Percentiles rank a stretch among this genome's conserved stretches.
Conservation (phyloP, 2,329 filamentous ascomycete species). For the Aspergillus melleus region DNA sequence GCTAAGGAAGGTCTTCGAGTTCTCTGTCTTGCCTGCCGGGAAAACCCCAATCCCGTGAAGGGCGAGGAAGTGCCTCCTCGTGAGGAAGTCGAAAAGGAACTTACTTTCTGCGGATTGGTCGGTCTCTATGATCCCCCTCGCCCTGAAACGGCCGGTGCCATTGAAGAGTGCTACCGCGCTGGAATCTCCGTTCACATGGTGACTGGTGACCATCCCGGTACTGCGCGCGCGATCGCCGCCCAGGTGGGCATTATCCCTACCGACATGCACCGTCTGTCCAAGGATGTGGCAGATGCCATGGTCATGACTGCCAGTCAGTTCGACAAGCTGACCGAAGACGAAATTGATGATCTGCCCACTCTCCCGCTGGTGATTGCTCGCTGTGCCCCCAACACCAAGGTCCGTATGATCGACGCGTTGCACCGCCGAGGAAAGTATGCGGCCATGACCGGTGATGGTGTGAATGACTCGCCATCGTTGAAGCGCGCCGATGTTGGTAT, state of each 20-base stretch:
- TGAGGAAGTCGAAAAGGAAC: constrained; percentile 62
- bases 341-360: constrained; percentile 64
- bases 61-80: constrained; percentile 45
- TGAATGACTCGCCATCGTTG: constrained; percentile 82
- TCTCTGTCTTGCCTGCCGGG: constrained; percentile 60
- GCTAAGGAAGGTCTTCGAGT: constrained; percentile 68
- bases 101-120: constrained; percentile 76
- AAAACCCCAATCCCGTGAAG: constrained; percentile 14
- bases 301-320: constrained; percentile 78
- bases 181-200: constrained; percentile 82
- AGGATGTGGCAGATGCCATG: constrained; percentile 64
- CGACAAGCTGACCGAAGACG: constrained; percentile 70
- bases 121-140: constrained; percentile 87
- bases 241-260: constrained; percentile 75
- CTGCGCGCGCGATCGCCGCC: constrained; percentile 73
- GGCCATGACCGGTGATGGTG: constrained; percentile 87
- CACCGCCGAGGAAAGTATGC: constrained; percentile 66
- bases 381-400: constrained; percentile 66
- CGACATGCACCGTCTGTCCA: constrained; percentile 60
- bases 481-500: constrained; percentile 83
- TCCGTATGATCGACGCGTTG: constrained; percentile 75
- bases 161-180: constrained; percentile 68
- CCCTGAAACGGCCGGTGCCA: constrained; percentile 72
- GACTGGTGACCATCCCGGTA: constrained; percentile 78
- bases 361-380: constrained; percentile 60